phyloP scores from a whole-genome alignment of 768 basidiomycete genomes.

The Calocybe cyanea region DNA sequence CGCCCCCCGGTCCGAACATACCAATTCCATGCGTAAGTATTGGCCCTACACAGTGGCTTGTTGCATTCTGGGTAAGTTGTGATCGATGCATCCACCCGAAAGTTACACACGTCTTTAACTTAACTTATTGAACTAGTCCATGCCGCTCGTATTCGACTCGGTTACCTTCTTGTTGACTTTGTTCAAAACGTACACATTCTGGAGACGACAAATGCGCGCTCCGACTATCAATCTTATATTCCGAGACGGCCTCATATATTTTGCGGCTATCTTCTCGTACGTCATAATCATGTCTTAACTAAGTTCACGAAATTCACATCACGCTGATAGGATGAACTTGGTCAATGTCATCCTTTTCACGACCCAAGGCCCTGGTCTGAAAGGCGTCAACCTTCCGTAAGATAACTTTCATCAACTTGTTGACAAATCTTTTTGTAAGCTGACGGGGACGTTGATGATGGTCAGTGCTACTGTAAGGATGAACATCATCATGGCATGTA shows the following conservation, averaged over 20 bases:
- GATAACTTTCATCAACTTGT: too few species aligned
- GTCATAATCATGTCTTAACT: not conserved
- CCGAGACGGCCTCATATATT: slow-evolving; percentile 22
- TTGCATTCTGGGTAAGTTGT: slow-evolving; percentile 24
- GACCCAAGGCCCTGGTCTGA: slow-evolving; percentile 10
- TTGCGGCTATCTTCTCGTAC: slow-evolving; percentile 21
- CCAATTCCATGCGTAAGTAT: slow-evolving; percentile 19
- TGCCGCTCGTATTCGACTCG: slow-evolving; percentile 14
- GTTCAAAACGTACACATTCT: slow-evolving; percentile 2
- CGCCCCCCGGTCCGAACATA: slow-evolving; percentile 9
- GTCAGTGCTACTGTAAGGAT: too few species aligned
- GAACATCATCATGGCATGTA: too few species aligned
- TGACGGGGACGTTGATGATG: too few species aligned
- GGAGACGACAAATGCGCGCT: slow-evolving; percentile 1
- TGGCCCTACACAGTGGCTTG: slow-evolving; percentile 18
- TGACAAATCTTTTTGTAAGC: too few species aligned
- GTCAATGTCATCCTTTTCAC: slow-evolving; percentile 20
- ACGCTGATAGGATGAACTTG: slow-evolving; percentile 15
- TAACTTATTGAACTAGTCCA: too few species aligned
- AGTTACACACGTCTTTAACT: too few species aligned
- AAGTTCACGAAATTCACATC: too few species aligned
- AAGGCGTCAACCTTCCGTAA: slow-evolving; percentile 21
- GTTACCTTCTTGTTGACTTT: slow-evolving; percentile 15
- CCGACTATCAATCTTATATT: slow-evolving; percentile 4
- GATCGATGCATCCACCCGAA: not conserved